Percentiles rank a stretch among this genome's conserved stretches.
phyloP scores from a whole-genome alignment of 192 early-diverging fungal species.

The Spinellus fusiger region DNA sequence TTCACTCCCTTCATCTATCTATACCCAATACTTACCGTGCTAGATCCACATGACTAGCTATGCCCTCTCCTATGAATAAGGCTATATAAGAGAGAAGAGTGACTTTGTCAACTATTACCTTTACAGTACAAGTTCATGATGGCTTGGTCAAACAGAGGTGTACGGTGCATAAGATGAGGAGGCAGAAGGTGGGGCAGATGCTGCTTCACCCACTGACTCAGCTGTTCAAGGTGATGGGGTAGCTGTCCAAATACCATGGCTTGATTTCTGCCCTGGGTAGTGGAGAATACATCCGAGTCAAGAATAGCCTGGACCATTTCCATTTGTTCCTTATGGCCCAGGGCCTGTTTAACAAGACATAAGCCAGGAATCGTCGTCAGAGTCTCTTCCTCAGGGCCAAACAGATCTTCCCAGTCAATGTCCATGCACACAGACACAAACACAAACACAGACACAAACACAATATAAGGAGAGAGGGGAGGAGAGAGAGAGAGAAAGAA shows the following conservation, averaged over 20 bases:
- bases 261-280: conserved; percentile 26
- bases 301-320: conserved; percentile 17
- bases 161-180: conserved; percentile 12
- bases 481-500: neutral
- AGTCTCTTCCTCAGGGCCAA: conserved; percentile 8
- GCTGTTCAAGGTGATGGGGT: conserved; percentile 25
- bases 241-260: conserved; percentile 45
- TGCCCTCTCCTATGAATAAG: conserved; percentile 34
- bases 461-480: neutral
- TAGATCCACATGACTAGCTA: conserved; percentile 43
- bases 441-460: neutral
- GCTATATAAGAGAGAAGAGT: neutral
- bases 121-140: conserved; percentile 43
- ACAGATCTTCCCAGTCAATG: neutral
- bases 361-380: conserved; percentile 19
- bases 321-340: conserved; percentile 30
- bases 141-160: conserved; percentile 47
- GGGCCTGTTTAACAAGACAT: conserved; percentile 10
- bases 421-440: neutral
- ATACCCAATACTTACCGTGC: too few species aligned
- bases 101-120: conserved; percentile 10
- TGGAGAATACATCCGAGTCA: conserved; percentile 15
- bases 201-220: conserved; percentile 5
- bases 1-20: too few species aligned
- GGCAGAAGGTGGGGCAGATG: conserved; percentile 17